Evolutionary conservation across 768 basidiomycete genomes (phyloP), one percentile per base, ranked within the genome.

Genomic region (Kwoniella dendrophila): DNA sequence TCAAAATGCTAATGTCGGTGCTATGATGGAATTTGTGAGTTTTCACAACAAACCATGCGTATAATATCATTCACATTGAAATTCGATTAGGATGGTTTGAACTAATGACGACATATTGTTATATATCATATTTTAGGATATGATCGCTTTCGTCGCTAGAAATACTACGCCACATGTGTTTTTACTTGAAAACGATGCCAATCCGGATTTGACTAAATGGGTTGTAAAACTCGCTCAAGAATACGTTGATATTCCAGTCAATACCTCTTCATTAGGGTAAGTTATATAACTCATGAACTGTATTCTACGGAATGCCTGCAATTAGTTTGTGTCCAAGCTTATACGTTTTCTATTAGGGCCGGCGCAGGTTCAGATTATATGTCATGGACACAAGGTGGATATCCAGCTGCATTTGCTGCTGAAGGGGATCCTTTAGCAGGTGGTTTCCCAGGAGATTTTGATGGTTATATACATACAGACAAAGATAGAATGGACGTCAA

Each of bases 21-120:
- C 87, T 55, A 90, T 90, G 88, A 87, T 86, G 71, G 89, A 90
- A 83, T 88, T 89, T 63, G 74, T 71, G 55, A 60, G 69, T 66
- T 5, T 18, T 4, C 14, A 14, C 10, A 18, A 10, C 11, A 24
- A 50, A n/a, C n/a, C n/a, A n/a, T n/a, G n/a, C n/a, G n/a, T n/a
- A n/a, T n/a, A n/a, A n/a, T n/a, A n/a, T n/a, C n/a, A 38, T 8
- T 18, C 36, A 7, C 8, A 47, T 47, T 26, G 24, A 47, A 47
- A 10, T 10, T 14, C 3, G 24, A 7, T 27, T 49, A 4, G 11
- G 20, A 48, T 2, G 14, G 14, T 48, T 29, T 22, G 12, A 18
- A 18, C 20, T 29, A 18, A 20, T 20, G 4, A 30, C 26, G 29
- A 43, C 40, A 29, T 1, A 62, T 52, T 29, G n/a, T n/a, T n/a